Percentiles rank a stretch among this genome's conserved stretches.
These are phyloP conservation scores for Gypsophila paniculata DNA, from an alignment of 179 eudicot species.

Conservation along the genomic window DNA sequence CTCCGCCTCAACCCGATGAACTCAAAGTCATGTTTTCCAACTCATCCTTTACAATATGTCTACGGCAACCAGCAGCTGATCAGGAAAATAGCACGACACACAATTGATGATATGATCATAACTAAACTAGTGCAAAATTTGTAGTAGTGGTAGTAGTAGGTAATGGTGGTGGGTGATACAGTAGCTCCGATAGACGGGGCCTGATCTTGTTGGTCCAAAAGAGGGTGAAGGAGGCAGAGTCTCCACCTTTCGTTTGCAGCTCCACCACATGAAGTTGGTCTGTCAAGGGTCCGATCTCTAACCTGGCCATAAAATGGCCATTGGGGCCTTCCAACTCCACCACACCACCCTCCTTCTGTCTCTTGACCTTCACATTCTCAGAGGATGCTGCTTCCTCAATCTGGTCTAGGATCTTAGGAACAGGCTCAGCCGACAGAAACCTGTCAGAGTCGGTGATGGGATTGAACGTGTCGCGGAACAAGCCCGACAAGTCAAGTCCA, in stretches of 20 bases:
- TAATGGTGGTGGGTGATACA: constrained; percentile 14
- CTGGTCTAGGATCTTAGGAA: constrained; percentile 26
- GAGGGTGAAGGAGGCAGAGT: constrained; percentile 26
- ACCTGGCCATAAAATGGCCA: constrained; percentile 35
- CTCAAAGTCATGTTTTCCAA: neutral
- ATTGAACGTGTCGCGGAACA: constrained; percentile 30
- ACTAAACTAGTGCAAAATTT: too few species aligned
- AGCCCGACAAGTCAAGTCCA: constrained; percentile 36
- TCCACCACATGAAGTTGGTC: constrained; percentile 45
- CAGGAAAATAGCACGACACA: neutral
- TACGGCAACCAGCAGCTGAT: neutral
- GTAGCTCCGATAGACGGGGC: constrained; percentile 29
- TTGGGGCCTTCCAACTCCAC: constrained; percentile 41
- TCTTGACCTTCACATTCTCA: constrained; percentile 22
- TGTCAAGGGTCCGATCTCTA: constrained; percentile 46
- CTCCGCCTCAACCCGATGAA: neutral
- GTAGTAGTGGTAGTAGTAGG: neutral
- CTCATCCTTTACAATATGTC: too few species aligned
- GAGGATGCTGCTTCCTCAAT: constrained; percentile 26
- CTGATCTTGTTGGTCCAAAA: constrained; percentile 47
- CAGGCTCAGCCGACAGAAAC: constrained; percentile 32
- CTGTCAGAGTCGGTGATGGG: constrained; percentile 35
- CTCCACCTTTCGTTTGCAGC: constrained; percentile 43
- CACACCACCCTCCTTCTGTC: constrained; percentile 31
- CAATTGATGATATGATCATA: too few species aligned